A percentile compares a stretch with the other conserved stretches of the same genome.
Evolutionary conservation across 2,329 filamentous ascomycete species (phyloP).

Genomic region (Exophiala lecanii-corni): DNA sequence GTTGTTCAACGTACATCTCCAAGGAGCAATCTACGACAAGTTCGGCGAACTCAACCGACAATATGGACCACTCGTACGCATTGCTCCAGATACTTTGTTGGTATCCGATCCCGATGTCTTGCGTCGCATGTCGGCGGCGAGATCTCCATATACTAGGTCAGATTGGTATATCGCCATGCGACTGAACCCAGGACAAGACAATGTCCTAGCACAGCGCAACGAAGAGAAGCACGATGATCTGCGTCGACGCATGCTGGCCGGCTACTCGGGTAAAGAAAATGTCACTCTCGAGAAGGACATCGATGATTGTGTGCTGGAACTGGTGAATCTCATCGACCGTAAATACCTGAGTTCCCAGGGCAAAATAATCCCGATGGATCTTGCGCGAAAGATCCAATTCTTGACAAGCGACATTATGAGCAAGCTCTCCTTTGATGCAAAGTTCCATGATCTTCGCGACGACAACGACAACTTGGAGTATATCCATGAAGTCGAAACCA

Average conservation of each 20-base stretch:
- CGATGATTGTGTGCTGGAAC: conserved; percentile 7
- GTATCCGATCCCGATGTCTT: conserved; percentile 14
- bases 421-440: conserved; percentile 12
- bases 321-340: conserved; percentile 5
- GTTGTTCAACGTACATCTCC: conserved; percentile 8
- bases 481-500: conserved; percentile 17
- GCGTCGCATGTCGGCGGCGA: conserved; percentile 15
- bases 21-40: conserved; percentile 9
- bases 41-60: conserved; percentile 5
- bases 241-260: conserved; percentile 14
- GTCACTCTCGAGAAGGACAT: conserved; percentile 10
- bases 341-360: conserved; percentile 3
- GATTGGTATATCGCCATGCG: conserved; percentile 19
- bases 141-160: conserved; percentile 17
- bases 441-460: conserved; percentile 14
- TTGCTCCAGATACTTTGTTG: conserved; percentile 13
- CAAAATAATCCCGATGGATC: conserved; percentile 6
- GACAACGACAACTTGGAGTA: conserved; percentile 19
- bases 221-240: conserved; percentile 17
- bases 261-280: conserved; percentile 7
- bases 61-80: conserved; percentile 17
- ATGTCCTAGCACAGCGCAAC: conserved; percentile 15
- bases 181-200: conserved; percentile 16
- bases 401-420: conserved; percentile 19
- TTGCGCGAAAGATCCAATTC: conserved; percentile 19